These are phyloP conservation scores for Fusarium temperatum DNA, from an alignment of 2,329 filamentous ascomycete genomes.

Conservation along the genomic window DNA sequence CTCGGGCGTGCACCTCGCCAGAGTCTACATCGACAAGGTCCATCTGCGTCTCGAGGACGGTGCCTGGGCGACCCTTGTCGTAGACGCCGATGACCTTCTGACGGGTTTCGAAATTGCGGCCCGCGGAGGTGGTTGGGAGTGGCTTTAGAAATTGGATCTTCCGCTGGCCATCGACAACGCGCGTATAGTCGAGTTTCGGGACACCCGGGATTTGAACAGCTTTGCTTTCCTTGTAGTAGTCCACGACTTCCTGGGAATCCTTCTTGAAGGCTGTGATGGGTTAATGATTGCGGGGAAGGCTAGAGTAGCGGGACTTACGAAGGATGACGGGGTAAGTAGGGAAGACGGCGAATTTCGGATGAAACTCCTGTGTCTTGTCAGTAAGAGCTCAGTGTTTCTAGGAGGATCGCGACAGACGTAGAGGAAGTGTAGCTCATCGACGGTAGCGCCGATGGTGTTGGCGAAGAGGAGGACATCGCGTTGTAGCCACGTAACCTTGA, in stretches of 20 bases:
- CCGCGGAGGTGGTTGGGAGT: slow-evolving; percentile 49
- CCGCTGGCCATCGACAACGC: slow-evolving; percentile 54
- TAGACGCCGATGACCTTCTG: slow-evolving; percentile 55
- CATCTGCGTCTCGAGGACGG: slow-evolving; percentile 51
- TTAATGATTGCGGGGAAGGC: not conserved
- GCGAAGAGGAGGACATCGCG: slow-evolving; percentile 8
- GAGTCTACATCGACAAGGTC: slow-evolving; percentile 52
- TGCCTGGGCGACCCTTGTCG: slow-evolving; percentile 47
- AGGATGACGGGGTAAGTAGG: slow-evolving; percentile 59
- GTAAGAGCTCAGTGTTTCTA: slow-evolving; percentile 51
- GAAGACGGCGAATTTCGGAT: slow-evolving; percentile 55
- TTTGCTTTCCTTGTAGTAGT: slow-evolving; percentile 50
- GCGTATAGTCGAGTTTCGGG: slow-evolving; percentile 52
- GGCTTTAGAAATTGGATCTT: slow-evolving; percentile 50
- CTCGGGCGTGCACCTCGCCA: slow-evolving; percentile 49
- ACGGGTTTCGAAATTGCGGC: slow-evolving; percentile 51
- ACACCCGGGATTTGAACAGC: slow-evolving; percentile 49
- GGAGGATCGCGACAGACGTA: not conserved
- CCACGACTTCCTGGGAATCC: slow-evolving; percentile 55
- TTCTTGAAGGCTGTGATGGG: slow-evolving; percentile 51
- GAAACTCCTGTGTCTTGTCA: slow-evolving; percentile 52
- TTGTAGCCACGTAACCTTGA: not conserved
- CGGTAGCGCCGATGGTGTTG: slow-evolving; percentile 1
- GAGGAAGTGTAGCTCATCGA: slow-evolving; percentile 7
- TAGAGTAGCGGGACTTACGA: not conserved